Base-by-base conservation (phyloP, 352 stramenopile species). In the Phytophthora colocasiae region DNA sequence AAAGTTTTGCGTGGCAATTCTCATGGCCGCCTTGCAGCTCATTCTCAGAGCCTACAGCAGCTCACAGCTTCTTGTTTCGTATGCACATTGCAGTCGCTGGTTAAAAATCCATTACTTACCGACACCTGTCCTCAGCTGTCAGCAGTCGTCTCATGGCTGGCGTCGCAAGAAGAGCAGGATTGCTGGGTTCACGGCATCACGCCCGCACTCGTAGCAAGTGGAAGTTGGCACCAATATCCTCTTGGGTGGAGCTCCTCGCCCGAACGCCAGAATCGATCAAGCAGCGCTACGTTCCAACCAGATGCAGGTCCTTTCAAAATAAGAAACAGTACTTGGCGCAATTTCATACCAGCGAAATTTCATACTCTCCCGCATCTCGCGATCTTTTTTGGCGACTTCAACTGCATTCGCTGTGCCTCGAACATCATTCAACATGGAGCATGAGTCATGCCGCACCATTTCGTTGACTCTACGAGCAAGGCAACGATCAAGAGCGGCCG, bases 351-450 rank as follows among this genome's bases (percentile, higher is more conserved):
- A 50, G 19, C 44, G 27, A 50, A 24, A 50, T 34, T 34, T 32
- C 31, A 36, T 36, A 14, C 31, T 36, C 31, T 36, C 31, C 22
- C 6, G 22, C 22, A 38, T 51, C 45, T 56, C 48, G 48, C 32
- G 48, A 56, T 56, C 48, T 56, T 56, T 56, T 31, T 36, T 36
- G 8, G 31, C 9, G 31, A 57, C 49, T 46, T 57, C 49, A 57
- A 56, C 40, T 46, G 9, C 10, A 46, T 36, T 12, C 9, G 31
- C 31, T 4, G 31, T 36, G 31, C 31, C 3, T 10, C 8, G 31
- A 36, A 36, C 31, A 36, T 36, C 31, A 36, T 36, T 8, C 31
- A 36, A 10, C 31, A 12, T 34, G 31, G 7, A 34, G 7, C 31
- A 14, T 36, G 31, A 36, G 8, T 36, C 31, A 36, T 36, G 31